A percentile compares a stretch with the other conserved stretches of the same genome.
Evolutionary conservation across 2,329 filamentous ascomycete genomes (phyloP).

Genomic region (Balansia obtecta): DNA sequence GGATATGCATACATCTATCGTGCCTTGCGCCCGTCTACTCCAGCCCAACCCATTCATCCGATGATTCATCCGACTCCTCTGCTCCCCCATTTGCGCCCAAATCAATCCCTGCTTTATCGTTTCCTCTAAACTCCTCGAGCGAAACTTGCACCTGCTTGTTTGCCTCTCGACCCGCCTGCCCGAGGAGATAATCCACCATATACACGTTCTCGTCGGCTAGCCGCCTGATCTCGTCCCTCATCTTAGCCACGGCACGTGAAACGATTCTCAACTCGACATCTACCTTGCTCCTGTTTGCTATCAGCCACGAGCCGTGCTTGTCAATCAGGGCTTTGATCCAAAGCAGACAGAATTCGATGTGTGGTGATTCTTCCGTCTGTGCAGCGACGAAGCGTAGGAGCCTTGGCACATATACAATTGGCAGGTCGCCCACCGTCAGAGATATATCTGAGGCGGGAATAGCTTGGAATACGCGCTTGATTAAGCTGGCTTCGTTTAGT

Average conservation of each 20-base stretch:
- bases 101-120: slow-evolving; percentile 12
- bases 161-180: slow-evolving; percentile 29
- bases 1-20: neutral
- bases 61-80: slow-evolving; percentile 12
- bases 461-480: slow-evolving; percentile 75
- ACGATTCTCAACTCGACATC: slow-evolving; percentile 78
- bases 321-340: slow-evolving; percentile 82
- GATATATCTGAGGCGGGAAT: slow-evolving; percentile 64
- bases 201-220: slow-evolving; percentile 83
- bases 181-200: slow-evolving; percentile 70
- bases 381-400: slow-evolving; percentile 78
- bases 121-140: slow-evolving; percentile 8
- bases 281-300: slow-evolving; percentile 65
- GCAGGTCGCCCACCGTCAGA: slow-evolving; percentile 67
- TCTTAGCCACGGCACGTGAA: slow-evolving; percentile 64
- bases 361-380: slow-evolving; percentile 79
- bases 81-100: slow-evolving; percentile 20
- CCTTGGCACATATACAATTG: slow-evolving; percentile 73
- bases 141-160: slow-evolving; percentile 11
- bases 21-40: slow-evolving; percentile 22
- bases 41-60: slow-evolving; percentile 34
- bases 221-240: slow-evolving; percentile 70
- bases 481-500: slow-evolving; percentile 71
- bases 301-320: slow-evolving; percentile 74
- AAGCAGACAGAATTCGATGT: slow-evolving; percentile 85